These are phyloP conservation scores for Coprinopsis sp. DNA, from an alignment of 768 basidiomycete species.

Conservation along the genomic window DNA sequence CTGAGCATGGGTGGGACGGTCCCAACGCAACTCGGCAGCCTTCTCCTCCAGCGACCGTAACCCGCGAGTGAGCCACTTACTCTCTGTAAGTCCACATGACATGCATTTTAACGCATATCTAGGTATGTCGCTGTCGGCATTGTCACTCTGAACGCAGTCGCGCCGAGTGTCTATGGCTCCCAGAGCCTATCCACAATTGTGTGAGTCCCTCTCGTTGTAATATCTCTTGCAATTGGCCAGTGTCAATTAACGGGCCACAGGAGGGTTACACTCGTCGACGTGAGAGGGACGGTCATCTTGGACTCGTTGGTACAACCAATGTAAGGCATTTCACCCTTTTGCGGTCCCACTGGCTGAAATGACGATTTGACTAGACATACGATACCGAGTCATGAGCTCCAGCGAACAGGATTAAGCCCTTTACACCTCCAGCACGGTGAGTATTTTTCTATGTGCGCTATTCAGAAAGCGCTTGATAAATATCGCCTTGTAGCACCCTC, in stretches of 20 bases:
- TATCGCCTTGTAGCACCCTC: conserved; percentile 33
- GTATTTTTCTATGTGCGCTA: neutral
- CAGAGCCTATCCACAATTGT: conserved; percentile 47
- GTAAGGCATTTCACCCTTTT: conserved; percentile 26
- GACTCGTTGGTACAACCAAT: conserved; percentile 53
- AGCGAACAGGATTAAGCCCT: conserved; percentile 42
- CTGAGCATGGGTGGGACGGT: too few relatives aligned
- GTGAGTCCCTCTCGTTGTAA: conserved; percentile 29
- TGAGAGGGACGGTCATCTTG: conserved; percentile 38
- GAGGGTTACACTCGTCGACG: conserved; percentile 48
- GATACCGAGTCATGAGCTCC: conserved; percentile 42
- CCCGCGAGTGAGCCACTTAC: too few relatives aligned
- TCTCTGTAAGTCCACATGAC: too few relatives aligned
- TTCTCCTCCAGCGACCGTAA: too few relatives aligned
- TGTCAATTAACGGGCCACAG: conserved; percentile 23
- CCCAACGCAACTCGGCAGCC: too few relatives aligned
- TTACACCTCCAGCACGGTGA: conserved; percentile 38
- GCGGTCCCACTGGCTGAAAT: neutral
- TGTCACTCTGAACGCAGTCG: conserved; percentile 37
- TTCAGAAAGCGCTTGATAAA: neutral
- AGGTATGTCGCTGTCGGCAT: conserved; percentile 47
- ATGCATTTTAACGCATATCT: neutral
- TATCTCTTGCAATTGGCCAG: conserved; percentile 1
- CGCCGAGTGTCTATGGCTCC: conserved; percentile 15
- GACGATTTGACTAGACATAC: conserved; percentile 30